Percentiles rank a stretch among this genome's conserved stretches.
phyloP scores from a whole-genome alignment of 2,329 filamentous ascomycete genomes.

The Botrytis elliptica region DNA sequence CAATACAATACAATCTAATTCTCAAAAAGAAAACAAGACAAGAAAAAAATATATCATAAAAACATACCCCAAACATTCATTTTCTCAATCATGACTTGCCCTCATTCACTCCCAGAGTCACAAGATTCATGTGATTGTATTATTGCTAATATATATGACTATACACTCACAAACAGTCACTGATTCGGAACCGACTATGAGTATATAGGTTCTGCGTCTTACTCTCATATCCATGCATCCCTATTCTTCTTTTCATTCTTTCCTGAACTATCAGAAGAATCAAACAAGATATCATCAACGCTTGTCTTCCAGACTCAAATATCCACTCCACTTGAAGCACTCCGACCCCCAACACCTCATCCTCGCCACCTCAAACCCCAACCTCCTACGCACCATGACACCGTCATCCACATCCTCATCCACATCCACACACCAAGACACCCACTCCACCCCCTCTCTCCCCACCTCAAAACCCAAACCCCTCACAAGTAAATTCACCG shows the following conservation, averaged over 20 bases:
- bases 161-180: background rate
- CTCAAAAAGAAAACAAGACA: background rate
- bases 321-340: background rate
- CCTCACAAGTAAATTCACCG: background rate
- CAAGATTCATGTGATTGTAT: background rate
- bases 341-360: no score
- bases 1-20: no score
- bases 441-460: accelerated
- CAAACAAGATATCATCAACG: no score
- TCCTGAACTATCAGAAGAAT: background rate
- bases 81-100: background rate
- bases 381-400: background rate
- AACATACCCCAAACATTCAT: background rate
- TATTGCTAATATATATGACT: no score
- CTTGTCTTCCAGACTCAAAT: no score
- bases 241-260: background rate
- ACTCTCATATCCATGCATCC: background rate
- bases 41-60: background rate
- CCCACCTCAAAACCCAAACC: background rate
- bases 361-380: no score
- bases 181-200: background rate
- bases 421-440: no score
- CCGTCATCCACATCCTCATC: no score
- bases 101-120: background rate
- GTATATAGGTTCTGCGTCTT: background rate